Evolutionary conservation across 495 filamentous ascomycete genomes (phyloP).

Genomic region (Podospora bellae-mahoneyi): DNA sequence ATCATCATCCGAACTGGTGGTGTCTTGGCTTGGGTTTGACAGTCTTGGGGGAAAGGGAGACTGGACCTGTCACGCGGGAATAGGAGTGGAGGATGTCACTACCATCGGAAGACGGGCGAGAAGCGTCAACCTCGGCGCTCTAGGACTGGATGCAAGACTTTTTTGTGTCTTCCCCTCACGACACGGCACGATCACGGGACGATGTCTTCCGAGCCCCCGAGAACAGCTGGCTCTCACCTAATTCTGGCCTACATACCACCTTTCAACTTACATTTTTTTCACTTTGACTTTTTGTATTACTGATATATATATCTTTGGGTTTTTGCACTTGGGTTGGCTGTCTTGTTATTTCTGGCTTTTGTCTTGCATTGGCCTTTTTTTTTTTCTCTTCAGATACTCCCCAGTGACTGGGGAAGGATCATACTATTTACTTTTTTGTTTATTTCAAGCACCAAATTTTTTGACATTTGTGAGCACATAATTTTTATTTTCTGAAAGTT

Average conservation of each 20-base stretch:
- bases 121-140: neutral
- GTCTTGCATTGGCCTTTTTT: neutral
- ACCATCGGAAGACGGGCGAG: neutral
- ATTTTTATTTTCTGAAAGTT: neutral
- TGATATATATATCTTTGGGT: neutral
- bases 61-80: neutral
- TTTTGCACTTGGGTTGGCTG: neutral
- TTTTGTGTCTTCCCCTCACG: neutral
- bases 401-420: neutral
- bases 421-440: neutral
- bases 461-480: neutral
- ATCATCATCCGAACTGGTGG: slow-evolving; percentile 9
- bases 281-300: neutral
- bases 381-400: neutral
- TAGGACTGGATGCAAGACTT: neutral
- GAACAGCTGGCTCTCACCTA: no score
- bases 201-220: neutral
- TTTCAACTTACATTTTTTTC: neutral
- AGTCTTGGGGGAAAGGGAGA: neutral
- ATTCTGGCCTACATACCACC: no score
- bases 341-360: neutral
- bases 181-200: neutral
- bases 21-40: neutral
- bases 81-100: neutral
- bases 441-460: neutral